Percentiles rank a stretch among this genome's conserved stretches.
Evolutionary conservation across 495 filamentous ascomycete species (phyloP).

Genomic region (Podospora anserina): DNA sequence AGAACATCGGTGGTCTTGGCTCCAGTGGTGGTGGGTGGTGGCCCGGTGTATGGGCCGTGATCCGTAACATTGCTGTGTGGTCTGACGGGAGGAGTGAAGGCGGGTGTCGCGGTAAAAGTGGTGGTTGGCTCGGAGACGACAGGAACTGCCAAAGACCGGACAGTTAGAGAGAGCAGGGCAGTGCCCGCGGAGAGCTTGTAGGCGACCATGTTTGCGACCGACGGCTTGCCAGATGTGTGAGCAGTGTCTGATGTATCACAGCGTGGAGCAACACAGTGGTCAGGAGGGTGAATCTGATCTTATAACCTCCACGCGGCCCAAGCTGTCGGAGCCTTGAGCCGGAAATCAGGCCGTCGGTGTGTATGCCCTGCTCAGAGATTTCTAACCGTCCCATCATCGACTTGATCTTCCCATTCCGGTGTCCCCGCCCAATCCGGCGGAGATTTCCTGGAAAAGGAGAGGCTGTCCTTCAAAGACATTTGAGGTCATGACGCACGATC

Average conservation of each 20-base stretch:
- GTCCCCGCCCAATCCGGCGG: background rate
- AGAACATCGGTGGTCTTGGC: slow-evolving; percentile 49
- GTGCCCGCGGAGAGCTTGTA: slow-evolving; percentile 19
- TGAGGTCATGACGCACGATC: background rate
- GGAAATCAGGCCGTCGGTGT: background rate
- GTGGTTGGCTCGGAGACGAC: slow-evolving; percentile 37
- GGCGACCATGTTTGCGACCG: slow-evolving; percentile 12
- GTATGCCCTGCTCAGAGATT: background rate
- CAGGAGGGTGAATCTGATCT: slow-evolving; percentile 1
- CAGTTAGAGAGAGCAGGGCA: slow-evolving; percentile 25
- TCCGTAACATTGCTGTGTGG: slow-evolving; percentile 41
- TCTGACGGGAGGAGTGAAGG: slow-evolving; percentile 24
- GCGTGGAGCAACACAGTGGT: no score
- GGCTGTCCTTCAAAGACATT: background rate
- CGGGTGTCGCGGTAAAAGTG: slow-evolving; percentile 29
- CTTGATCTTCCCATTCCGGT: background rate
- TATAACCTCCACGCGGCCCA: background rate
- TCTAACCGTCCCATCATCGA: background rate
- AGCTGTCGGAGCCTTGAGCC: background rate
- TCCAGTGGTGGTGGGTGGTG: slow-evolving; percentile 57
- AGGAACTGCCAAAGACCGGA: slow-evolving; percentile 29
- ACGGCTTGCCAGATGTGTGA: background rate
- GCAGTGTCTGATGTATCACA: background rate
- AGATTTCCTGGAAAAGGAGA: background rate
- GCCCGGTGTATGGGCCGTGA: slow-evolving; percentile 58